A percentile compares a stretch with the other conserved stretches of the same genome.
These are phyloP conservation scores for Gamarada debralockiae DNA, from an alignment of 495 filamentous ascomycete species.

Conservation along the genomic window DNA sequence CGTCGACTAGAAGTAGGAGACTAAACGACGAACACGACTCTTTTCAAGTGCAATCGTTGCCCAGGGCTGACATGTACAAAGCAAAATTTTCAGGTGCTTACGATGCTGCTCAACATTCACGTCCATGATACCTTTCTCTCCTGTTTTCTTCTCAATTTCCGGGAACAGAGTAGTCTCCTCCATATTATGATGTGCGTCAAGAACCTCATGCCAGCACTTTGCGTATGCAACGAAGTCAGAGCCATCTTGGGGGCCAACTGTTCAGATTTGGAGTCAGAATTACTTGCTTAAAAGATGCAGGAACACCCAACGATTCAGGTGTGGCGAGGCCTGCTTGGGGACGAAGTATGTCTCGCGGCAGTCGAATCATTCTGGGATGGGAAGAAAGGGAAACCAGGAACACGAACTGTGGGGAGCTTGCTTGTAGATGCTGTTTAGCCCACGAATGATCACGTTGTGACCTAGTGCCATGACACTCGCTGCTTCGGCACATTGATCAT, in stretches of 20 bases:
- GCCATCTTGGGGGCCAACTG: constrained; percentile 25
- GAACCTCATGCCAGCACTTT: neutral
- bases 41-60: too few relatives aligned
- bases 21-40: too few relatives aligned
- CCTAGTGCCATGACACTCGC: constrained; percentile 29
- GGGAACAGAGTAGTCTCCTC: constrained; percentile 31
- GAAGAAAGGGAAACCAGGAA: too few relatives aligned
- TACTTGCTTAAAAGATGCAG: constrained; percentile 41
- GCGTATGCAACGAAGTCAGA: constrained; percentile 29
- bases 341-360: too few relatives aligned
- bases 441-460: constrained; percentile 45
- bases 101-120: constrained; percentile 24
- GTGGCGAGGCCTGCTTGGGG: too few relatives aligned
- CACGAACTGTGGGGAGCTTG: constrained; percentile 39
- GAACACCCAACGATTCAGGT: constrained; percentile 44
- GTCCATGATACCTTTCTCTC: constrained; percentile 20
- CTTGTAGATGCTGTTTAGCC: constrained; percentile 42
- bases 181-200: constrained; percentile 24
- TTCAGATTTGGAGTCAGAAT: too few relatives aligned
- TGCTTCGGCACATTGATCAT: neutral
- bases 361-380: too few relatives aligned
- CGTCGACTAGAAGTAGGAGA: too few relatives aligned
- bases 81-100: neutral
- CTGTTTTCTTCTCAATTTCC: constrained; percentile 24
- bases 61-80: neutral